A percentile compares a stretch with the other conserved stretches of the same genome.
Conservation (phyloP, 495 filamentous ascomycete genomes). For the Talaromyces ruber region DNA sequence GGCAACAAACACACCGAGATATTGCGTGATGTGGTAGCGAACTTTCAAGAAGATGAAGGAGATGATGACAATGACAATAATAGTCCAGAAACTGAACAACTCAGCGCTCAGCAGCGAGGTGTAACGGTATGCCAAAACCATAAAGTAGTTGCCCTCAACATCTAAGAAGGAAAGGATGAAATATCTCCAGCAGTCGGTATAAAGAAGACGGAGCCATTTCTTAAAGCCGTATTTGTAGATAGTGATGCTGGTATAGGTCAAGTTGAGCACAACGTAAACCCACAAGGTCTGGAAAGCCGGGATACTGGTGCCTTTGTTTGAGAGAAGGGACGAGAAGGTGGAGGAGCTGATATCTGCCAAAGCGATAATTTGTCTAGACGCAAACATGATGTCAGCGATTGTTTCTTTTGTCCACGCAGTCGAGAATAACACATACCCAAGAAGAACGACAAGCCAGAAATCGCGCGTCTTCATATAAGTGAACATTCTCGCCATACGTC, state of each 20-base stretch:
- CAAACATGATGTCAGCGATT: background rate
- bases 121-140: conserved; percentile 88
- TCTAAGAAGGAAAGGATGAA: conserved; percentile 87
- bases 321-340: conserved; percentile 76
- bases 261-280: conserved; percentile 82
- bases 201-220: conserved; percentile 54
- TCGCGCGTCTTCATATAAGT: conserved; percentile 4
- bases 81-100: conserved; percentile 98
- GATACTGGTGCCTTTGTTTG: conserved; percentile 60
- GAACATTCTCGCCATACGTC: background rate
- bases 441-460: conserved; percentile 1
- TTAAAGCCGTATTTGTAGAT: conserved; percentile 74
- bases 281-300: conserved; percentile 95
- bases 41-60: conserved; percentile 77
- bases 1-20: conserved; percentile 80
- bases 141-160: conserved; percentile 96
- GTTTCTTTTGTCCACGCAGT: background rate
- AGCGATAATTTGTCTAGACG: conserved; percentile 64
- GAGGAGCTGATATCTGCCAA: conserved; percentile 84
- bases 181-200: conserved; percentile 83
- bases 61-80: conserved; percentile 81
- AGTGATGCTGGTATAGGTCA: conserved; percentile 76
- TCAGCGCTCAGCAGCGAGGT: conserved; percentile 86
- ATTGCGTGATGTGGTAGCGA: conserved; percentile 79
- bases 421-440: background rate